These are phyloP conservation scores for Rhodotorula graminis DNA, from an alignment of 768 basidiomycete genomes.

Conservation along the genomic window DNA sequence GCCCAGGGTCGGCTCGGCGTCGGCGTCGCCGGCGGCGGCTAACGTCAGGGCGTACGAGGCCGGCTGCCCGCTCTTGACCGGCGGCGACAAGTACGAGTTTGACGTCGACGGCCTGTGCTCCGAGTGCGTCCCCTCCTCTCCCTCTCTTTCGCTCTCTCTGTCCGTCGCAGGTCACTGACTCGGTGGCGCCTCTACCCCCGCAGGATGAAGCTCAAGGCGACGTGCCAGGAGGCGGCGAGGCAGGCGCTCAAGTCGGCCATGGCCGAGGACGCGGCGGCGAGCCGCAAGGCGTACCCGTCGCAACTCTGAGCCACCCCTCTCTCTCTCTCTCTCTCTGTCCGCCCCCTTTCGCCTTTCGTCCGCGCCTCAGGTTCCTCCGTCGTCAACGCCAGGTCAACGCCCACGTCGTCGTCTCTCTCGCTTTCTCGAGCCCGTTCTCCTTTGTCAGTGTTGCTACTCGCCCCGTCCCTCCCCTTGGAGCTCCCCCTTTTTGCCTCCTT, in stretches of 20 bases:
- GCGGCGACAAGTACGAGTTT: slow-evolving; percentile 23
- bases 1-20: too few relatives aligned
- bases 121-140: slow-evolving; percentile 6
- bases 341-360: too few relatives aligned
- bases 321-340: background rate
- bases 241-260: slow-evolving; percentile 27
- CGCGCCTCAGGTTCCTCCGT: background rate
- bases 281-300: slow-evolving; percentile 5
- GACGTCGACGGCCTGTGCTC: slow-evolving; percentile 27
- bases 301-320: background rate
- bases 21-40: background rate
- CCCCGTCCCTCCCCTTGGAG: too few relatives aligned
- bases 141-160: background rate
- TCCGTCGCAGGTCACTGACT: background rate
- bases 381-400: background rate
- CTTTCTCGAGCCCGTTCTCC: background rate
- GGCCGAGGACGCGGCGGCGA: slow-evolving; percentile 23
- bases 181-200: too few relatives aligned
- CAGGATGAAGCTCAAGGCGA: slow-evolving; percentile 36
- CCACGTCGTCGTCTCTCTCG: too few relatives aligned
- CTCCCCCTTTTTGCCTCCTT: too few relatives aligned
- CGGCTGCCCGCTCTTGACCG: background rate
- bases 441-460: too few relatives aligned
- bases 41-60: too few relatives aligned
- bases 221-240: slow-evolving; percentile 35